phyloP scores from a whole-genome alignment of 139 green algal genomes.

The Tetraselmis chui region DNA sequence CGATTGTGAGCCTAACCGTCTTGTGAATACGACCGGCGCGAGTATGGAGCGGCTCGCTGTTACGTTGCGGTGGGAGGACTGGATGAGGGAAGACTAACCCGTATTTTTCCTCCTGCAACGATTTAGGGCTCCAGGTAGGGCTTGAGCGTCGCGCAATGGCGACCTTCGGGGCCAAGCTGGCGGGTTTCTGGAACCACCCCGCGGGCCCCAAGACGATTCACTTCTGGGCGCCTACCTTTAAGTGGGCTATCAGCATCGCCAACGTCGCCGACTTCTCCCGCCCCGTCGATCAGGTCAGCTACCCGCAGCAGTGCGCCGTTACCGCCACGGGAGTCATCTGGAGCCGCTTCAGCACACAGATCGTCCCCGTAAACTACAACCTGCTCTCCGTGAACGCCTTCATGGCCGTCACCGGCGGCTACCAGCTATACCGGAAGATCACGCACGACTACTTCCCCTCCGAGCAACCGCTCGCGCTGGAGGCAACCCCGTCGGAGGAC shows the following conservation, averaged over 20 bases:
- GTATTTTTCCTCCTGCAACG: too few species aligned
- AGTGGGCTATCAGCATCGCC: constrained; percentile 92
- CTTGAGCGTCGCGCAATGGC: background rate
- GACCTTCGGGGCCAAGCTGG: constrained; percentile 13
- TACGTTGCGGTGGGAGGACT: too few species aligned
- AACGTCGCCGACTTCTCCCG: constrained; percentile 91
- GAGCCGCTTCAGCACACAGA: constrained; percentile 78
- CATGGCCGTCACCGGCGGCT: constrained; percentile 79
- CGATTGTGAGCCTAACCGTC: too few species aligned
- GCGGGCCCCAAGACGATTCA: constrained; percentile 82
- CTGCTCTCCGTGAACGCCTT: constrained; percentile 84
- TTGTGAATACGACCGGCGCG: too few species aligned
- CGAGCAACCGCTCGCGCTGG: background rate
- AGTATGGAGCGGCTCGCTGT: too few species aligned
- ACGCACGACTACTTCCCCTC: background rate
- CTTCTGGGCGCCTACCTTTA: constrained; percentile 97
- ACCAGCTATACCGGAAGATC: constrained; percentile 74
- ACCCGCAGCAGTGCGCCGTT: constrained; percentile 88
- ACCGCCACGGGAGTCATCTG: constrained; percentile 88
- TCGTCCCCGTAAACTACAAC: constrained; percentile 93
- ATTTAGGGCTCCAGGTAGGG: too few species aligned
- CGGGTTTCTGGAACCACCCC: constrained; percentile 71
- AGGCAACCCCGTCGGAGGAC: background rate
- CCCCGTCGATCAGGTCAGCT: constrained; percentile 83
- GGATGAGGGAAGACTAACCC: too few species aligned